Evolutionary conservation across 1,284 basidiomycete genomes (phyloP), one percentile per base, ranked within the genome.

Genomic region (Ustilago loliicola): DNA sequence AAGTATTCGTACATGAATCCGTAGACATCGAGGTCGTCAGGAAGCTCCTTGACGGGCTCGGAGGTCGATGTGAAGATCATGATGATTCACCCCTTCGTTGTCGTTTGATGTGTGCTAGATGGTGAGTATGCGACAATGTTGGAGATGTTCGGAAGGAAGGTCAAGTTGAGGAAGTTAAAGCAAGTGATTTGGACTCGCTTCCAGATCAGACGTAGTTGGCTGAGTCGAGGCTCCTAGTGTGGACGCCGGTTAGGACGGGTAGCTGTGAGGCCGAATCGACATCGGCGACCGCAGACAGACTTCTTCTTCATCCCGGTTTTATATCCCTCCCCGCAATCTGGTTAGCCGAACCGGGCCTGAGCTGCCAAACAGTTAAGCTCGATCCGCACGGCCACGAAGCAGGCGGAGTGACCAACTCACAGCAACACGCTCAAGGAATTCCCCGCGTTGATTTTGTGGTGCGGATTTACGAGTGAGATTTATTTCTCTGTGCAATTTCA

Each of bases 1-100:
- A 81, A 83, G 72, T 83, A 76, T 34, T 80, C 76, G 67, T 71
- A 77, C 55, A 80, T 67, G 64, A 60, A 79, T 25, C 62, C 72
- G 64, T 81, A 83, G 27, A 83, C 71, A 48, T 80, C 77, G 42
- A 79, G 53, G 38, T 83, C 68, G 38, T 79, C 73, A 4, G 76
- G 81, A n/a, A 77, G 65, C 45, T 76, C 60, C 30, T 65, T 47
- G 40, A 79, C 73, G 15, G 68, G 61, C n/a, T 67, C 61, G 9
- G 62, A 66, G 25, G 57, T 25, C 51, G 78, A 75, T 8, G 70
- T 72, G 66, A 80, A 78, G 56, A 81, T 75, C 75, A 77, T 77
- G 13, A 15, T 53, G 23, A 21, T n/a, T 6, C 3, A 10, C 42
- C 29, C 0, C 15, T 7, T 23, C 36, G 36, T 3, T 21, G 7